Evolutionary conservation across 2,329 filamentous ascomycete genomes (phyloP), one percentile per base, ranked within the genome.

Genomic region (Xylaria sp.): DNA sequence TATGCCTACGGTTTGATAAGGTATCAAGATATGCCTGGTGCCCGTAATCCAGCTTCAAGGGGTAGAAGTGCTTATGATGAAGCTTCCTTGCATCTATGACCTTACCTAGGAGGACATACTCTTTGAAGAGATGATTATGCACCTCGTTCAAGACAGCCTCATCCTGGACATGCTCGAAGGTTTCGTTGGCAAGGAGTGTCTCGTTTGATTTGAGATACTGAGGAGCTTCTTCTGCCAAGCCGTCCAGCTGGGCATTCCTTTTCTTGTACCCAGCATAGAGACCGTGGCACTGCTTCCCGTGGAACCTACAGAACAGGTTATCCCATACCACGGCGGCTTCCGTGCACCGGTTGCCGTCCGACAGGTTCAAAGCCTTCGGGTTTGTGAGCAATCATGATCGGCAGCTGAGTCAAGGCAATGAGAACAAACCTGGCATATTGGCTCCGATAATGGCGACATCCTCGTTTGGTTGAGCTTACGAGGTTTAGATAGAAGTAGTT

Each of bases 241-340:
- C 66, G 63, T 86, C 83, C 3, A 86, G 79, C 56, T 79, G 77
- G 9, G 79, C 78, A 73, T 85, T 85, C 51, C 83, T 82, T 49
- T 76, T 79, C 71, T 86, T 86, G 75, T 86, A 86, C 9, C 84
- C 84, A 60, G 80, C 79, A 73, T 86, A 86, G 3, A 86, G 77
- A 71, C 81, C 82, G 71, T 82, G 78, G 66, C 79, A 82, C 71
- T 83, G 81, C 64, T 77, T 79, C 0, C 81, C 80, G 28, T 68
- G 65, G 36, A 70, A 70, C 20, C 52, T 55, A 43, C 68, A 70
- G 62, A 68, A 66, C 13, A 70, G 39, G n/a, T 57, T 31, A 60
- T 70, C 68, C 68, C 66, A 70, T 31, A 68, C 65, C 6, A 39
- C 28, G 0, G 68, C 68, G 23, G 52, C 3, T 33, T 56, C 48